Conservation (phyloP, 306 rosid genomes). For the Rosa rugosa region DNA sequence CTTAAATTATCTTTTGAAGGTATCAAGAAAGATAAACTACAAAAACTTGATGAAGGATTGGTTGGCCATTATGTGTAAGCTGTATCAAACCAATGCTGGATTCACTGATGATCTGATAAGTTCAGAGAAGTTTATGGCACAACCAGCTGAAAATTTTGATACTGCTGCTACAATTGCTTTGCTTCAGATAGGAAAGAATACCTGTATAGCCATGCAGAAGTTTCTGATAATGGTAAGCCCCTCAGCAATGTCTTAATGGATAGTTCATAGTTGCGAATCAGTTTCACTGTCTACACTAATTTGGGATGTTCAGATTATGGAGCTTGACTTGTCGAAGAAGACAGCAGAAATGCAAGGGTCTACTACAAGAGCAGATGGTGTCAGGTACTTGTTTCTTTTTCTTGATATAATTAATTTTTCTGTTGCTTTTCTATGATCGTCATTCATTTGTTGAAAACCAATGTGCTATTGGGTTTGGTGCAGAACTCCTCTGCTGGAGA, state of each 20-base stretch:
- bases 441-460: not conserved
- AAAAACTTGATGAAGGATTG: constrained; percentile 68
- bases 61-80: constrained; percentile 55
- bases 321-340: constrained; percentile 72
- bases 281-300: constrained; percentile 26
- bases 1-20: constrained; percentile 46
- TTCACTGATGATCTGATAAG: constrained; percentile 30
- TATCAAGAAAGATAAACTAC: constrained; percentile 68
- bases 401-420: constrained; percentile 7
- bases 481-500: constrained; percentile 77
- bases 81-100: constrained; percentile 48
- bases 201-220: constrained; percentile 53
- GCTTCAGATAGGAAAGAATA: constrained; percentile 55
- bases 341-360: constrained; percentile 62
- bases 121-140: constrained; percentile 36
- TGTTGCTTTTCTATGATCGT: not conserved
- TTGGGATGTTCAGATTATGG: constrained; percentile 56
- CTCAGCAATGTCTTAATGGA: constrained; percentile 9
- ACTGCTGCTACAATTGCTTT: constrained; percentile 49
- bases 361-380: constrained; percentile 71
- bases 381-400: constrained; percentile 50
- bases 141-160: constrained; percentile 34
- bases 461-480: constrained; percentile 33
- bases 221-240: constrained; percentile 59
- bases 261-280: constrained; percentile 11